Conservation (phyloP, 768 basidiomycete species). For the Sistotremastrum niveocremeum region DNA sequence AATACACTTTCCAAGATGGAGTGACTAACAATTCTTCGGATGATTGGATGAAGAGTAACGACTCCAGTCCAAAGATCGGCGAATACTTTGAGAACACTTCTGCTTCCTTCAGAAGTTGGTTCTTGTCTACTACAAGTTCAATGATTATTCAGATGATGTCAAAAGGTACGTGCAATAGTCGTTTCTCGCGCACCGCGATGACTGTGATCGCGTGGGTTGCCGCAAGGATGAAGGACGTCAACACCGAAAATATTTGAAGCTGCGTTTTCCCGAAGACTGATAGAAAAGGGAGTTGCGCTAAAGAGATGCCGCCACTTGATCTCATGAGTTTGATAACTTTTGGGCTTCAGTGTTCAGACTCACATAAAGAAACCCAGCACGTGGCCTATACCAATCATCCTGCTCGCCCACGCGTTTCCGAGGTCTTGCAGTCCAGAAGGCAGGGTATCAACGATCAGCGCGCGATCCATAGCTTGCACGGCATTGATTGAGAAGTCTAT, state of each 20-base stretch:
- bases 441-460: constrained; percentile 76
- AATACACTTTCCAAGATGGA: not conserved
- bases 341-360: no score
- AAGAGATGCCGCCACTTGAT: no score
- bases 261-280: constrained; percentile 44
- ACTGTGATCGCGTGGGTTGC: constrained; percentile 51
- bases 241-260: constrained; percentile 64
- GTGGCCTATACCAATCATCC: constrained; percentile 82
- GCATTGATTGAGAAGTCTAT: constrained; percentile 57
- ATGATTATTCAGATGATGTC: not conserved
- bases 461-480: constrained; percentile 60
- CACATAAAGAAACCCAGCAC: constrained; percentile 83
- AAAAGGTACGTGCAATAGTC: constrained; percentile 26
- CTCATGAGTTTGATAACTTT: no score
- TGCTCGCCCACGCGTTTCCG: constrained; percentile 90
- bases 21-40: constrained; percentile 31
- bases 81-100: no score
- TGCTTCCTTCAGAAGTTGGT: no score
- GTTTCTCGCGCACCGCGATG: constrained; percentile 43
- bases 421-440: constrained; percentile 62
- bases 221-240: constrained; percentile 61
- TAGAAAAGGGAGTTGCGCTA: constrained; percentile 26
- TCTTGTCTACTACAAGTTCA: no score
- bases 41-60: constrained; percentile 28
- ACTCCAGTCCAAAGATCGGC: constrained; percentile 25